Evolutionary conservation across 2,329 filamentous ascomycete species (phyloP).

Genomic region (Periconia digitata): DNA sequence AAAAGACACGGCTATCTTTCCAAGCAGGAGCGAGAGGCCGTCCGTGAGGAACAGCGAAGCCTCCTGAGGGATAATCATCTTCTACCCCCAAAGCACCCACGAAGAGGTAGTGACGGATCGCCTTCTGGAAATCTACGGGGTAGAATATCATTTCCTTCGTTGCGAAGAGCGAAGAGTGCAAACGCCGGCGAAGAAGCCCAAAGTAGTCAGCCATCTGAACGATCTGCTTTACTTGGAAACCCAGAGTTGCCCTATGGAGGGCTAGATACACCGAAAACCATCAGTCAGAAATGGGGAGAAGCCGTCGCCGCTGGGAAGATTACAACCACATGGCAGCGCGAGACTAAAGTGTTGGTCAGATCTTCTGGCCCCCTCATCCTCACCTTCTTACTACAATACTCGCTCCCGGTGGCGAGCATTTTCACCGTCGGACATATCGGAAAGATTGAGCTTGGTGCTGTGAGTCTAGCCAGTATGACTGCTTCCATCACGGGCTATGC

Average conservation of each 20-base stretch:
- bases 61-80: slow-evolving; percentile 62
- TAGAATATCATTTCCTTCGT: slow-evolving; percentile 30
- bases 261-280: slow-evolving; percentile 51
- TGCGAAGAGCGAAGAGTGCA: slow-evolving; percentile 32
- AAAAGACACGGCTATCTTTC: slow-evolving; percentile 48
- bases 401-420: slow-evolving; percentile 49
- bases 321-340: slow-evolving; percentile 86
- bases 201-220: slow-evolving; percentile 41
- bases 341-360: slow-evolving; percentile 75
- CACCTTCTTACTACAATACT: slow-evolving; percentile 54
- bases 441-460: slow-evolving; percentile 51
- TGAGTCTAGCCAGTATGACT: slow-evolving; percentile 52
- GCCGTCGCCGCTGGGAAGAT: slow-evolving; percentile 80
- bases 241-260: slow-evolving; percentile 47
- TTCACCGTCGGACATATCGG: slow-evolving; percentile 55
- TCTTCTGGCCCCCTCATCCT: slow-evolving; percentile 48
- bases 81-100: slow-evolving; percentile 55
- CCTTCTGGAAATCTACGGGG: slow-evolving; percentile 25
- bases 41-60: slow-evolving; percentile 59
- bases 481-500: slow-evolving; percentile 53
- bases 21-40: slow-evolving; percentile 56
- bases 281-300: slow-evolving; percentile 56
- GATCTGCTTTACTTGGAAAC: slow-evolving; percentile 51
- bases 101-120: slow-evolving; percentile 33
- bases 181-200: slow-evolving; percentile 35